Base-by-base conservation (phyloP, 352 stramenopile species). In the Globisporangium yorkense region DNA sequence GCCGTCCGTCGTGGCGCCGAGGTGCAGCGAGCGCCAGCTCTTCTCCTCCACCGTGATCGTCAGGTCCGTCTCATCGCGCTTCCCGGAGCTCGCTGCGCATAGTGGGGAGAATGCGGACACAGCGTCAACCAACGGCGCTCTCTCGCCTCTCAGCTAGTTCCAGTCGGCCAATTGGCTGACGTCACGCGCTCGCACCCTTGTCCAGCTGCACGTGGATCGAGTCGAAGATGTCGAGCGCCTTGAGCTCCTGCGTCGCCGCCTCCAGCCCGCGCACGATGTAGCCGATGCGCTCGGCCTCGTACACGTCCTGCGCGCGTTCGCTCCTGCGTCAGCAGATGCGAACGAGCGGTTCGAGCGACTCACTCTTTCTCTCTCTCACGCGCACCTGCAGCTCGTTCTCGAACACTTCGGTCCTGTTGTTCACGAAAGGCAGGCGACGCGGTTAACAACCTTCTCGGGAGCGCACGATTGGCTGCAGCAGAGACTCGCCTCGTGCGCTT, bases 1-100 rank as follows among this genome's bases (percentile, higher is more conserved):
- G 43, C 84, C 87, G 48, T 94, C 84, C 4, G 87, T 92, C 3
- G 77, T 92, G 7, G 84, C 86, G n/a, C 84, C 83, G 4, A 94
- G 71, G 52, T 96, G 80, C 46, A 96, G 69, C 54, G 86, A 89
- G 8, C 85, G 73, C 84, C 88, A 96, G 65, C 74, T 70, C 63
- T 91, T 94, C 51, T 96, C 87, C 66, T 91, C 80, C 24, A 96
- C 84, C 13, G 80, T 92, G 66, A 96, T 95, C 8, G 75, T 92
- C 37, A 96, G 66, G 51, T 96, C 87, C 21, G 82, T 90, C 65
- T 95, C 85, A 61, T 91, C 75, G 12, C 66, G 65, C 51, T 78
- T 62, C 5, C 85, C 72, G 53, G 77, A 90, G 61, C 77, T 92
- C 43, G 76, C 80, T 88, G 53, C 24, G n/a, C 13, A 41, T 58